Conservation (phyloP, 2,329 filamentous ascomycete species). For the Botrytis squamosa region DNA sequence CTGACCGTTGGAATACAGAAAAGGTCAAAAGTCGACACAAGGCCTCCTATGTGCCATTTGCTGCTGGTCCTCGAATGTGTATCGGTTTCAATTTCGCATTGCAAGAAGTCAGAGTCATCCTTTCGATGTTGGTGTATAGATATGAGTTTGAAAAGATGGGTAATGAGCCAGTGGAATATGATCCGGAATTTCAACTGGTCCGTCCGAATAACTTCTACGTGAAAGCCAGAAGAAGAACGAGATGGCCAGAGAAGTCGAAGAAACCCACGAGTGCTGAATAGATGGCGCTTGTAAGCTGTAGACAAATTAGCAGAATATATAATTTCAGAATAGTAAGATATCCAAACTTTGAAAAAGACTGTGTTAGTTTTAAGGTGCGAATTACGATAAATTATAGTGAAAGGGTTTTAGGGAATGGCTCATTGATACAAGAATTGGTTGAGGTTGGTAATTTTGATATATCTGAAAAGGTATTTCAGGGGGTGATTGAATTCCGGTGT, state of each 20-base stretch:
- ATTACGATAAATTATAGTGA: background rate
- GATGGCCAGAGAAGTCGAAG: slow-evolving; percentile 27
- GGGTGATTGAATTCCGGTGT: too few species aligned
- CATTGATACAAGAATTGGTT: background rate
- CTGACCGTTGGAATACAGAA: slow-evolving; percentile 31
- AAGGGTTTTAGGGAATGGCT: background rate
- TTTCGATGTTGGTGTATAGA: slow-evolving; percentile 41
- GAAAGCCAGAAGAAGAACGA: slow-evolving; percentile 27
- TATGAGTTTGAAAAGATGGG: slow-evolving; percentile 41
- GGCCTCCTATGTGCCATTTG: slow-evolving; percentile 42
- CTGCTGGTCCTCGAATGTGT: slow-evolving; percentile 40
- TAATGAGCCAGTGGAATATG: slow-evolving; percentile 41
- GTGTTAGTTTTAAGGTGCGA: background rate
- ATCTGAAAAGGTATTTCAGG: too few species aligned
- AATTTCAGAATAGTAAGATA: background rate
- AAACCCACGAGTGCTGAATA: background rate
- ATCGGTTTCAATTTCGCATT: slow-evolving; percentile 46
- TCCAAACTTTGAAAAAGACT: background rate
- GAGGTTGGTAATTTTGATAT: too few species aligned
- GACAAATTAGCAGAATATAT: background rate
- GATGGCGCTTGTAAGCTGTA: background rate
- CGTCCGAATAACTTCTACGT: slow-evolving; percentile 43
- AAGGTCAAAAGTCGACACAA: slow-evolving; percentile 25
- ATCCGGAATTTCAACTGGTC: slow-evolving; percentile 44
- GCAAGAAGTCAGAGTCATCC: slow-evolving; percentile 42